Evolutionary conservation across 768 basidiomycete genomes (phyloP).

Genomic region (Austroboletus festivus): DNA sequence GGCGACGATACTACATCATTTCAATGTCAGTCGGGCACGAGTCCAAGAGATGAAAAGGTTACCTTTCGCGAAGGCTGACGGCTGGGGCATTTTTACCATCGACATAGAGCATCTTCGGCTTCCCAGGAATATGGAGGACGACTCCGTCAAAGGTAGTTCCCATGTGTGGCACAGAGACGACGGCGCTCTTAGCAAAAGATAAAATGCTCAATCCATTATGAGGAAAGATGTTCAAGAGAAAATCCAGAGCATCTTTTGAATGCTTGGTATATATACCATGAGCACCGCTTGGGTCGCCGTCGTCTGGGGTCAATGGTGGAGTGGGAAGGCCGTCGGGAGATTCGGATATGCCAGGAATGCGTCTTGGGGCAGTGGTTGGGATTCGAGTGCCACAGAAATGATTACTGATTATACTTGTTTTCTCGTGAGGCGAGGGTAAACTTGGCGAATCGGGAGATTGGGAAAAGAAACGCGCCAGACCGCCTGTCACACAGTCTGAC

Average conservation of each 20-base stretch:
- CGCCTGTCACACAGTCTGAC: slow-evolving; percentile 94
- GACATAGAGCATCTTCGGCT: slow-evolving; percentile 76
- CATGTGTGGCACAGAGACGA: slow-evolving; percentile 66
- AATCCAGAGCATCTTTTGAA: slow-evolving; percentile 65
- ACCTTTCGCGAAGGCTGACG: slow-evolving; percentile 84
- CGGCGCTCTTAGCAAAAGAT: slow-evolving; percentile 71
- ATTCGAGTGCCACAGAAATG: slow-evolving; percentile 20
- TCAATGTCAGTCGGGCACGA: slow-evolving; percentile 2
- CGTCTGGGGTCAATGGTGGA: slow-evolving; percentile 79
- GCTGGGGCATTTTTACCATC: slow-evolving; percentile 79
- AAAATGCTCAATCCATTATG: slow-evolving; percentile 63
- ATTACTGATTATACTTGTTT: slow-evolving; percentile 18
- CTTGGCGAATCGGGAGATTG: slow-evolving; percentile 37
- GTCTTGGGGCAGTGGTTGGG: slow-evolving; percentile 37
- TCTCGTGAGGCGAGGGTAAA: slow-evolving; percentile 30
- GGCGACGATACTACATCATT: slow-evolving; percentile 66
- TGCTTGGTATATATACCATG: slow-evolving; percentile 44
- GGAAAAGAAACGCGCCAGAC: slow-evolving; percentile 64
- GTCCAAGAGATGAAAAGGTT: slow-evolving; percentile 13
- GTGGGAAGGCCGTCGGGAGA: slow-evolving; percentile 51
- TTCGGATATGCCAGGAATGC: slow-evolving; percentile 39
- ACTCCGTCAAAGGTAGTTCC: slow-evolving; percentile 74
- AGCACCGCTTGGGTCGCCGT: slow-evolving; percentile 43
- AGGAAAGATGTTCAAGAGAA: slow-evolving; percentile 78
- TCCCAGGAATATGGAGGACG: slow-evolving; percentile 69